These are phyloP conservation scores for Backusella liffmaniae DNA, from an alignment of 192 early-diverging fungal species.

Conservation along the genomic window DNA sequence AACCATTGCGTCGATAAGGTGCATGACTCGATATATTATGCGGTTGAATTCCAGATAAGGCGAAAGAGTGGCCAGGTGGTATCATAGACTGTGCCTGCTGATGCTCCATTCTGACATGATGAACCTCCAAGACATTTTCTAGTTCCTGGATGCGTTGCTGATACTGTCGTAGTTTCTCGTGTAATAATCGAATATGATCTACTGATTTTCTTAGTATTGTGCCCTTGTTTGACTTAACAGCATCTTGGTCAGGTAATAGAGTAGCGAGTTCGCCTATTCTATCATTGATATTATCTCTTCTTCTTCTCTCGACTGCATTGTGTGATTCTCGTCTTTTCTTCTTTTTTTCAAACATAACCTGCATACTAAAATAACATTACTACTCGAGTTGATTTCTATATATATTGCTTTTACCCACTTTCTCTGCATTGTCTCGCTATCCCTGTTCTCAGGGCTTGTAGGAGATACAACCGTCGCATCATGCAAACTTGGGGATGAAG, in stretches of 20 bases:
- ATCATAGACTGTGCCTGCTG: background rate
- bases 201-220: constrained; percentile 88
- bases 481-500: background rate
- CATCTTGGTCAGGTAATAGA: constrained; percentile 76
- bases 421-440: constrained; percentile 19
- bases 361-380: constrained; percentile 27
- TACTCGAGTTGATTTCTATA: background rate
- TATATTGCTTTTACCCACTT: constrained; percentile 13
- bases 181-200: constrained; percentile 70
- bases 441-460: constrained; percentile 15
- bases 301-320: constrained; percentile 94
- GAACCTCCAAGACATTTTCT: constrained; percentile 26
- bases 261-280: constrained; percentile 88
- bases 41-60: constrained; percentile 18
- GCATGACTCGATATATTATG: constrained; percentile 16
- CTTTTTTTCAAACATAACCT: constrained; percentile 72
- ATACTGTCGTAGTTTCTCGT: constrained; percentile 21
- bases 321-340: constrained; percentile 92
- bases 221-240: constrained; percentile 94
- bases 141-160: constrained; percentile 38
- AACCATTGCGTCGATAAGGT: constrained; percentile 7
- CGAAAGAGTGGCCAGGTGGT: constrained; percentile 23
- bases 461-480: constrained; percentile 17
- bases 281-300: constrained; percentile 98
- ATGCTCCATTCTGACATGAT: constrained; percentile 10